Conservation (phyloP, 495 filamentous ascomycete species). For the Penicilliopsis zonata region DNA sequence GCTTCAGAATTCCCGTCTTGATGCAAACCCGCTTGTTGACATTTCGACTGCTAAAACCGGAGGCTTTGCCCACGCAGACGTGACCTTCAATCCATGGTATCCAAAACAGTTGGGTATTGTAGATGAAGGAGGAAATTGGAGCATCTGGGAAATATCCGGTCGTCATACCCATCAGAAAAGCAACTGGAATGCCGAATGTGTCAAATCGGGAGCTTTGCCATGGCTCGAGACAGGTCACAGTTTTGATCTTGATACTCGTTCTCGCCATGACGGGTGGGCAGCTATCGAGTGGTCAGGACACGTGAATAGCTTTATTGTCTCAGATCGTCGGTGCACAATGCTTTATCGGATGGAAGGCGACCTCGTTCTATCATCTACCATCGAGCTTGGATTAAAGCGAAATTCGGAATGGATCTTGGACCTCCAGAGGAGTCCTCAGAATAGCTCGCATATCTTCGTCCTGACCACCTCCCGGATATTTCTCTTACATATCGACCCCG, state of each 20-base stretch:
- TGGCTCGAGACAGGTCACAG: slow-evolving; percentile 12
- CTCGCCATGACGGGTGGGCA: slow-evolving; percentile 38
- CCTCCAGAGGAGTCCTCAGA: slow-evolving; percentile 31
- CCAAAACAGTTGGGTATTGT: slow-evolving; percentile 58
- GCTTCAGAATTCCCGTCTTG: slow-evolving; percentile 38
- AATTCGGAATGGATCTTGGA: slow-evolving; percentile 43
- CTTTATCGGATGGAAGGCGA: slow-evolving; percentile 21
- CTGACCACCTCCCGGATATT: slow-evolving; percentile 38
- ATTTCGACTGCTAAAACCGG: slow-evolving; percentile 42
- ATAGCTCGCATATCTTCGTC: slow-evolving; percentile 40
- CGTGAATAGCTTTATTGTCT: slow-evolving; percentile 32
- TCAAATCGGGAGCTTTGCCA: slow-evolving; percentile 19
- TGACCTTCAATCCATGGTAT: slow-evolving; percentile 69
- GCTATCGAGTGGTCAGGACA: slow-evolving; percentile 36
- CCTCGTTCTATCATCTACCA: slow-evolving; percentile 9
- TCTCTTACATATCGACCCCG: slow-evolving; percentile 21
- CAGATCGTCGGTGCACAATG: slow-evolving; percentile 29
- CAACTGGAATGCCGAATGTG: slow-evolving; percentile 12
- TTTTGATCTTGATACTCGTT: slow-evolving; percentile 5
- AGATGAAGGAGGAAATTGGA: slow-evolving; percentile 64
- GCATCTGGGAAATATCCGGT: slow-evolving; percentile 55
- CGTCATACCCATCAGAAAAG: slow-evolving; percentile 18
- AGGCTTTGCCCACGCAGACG: slow-evolving; percentile 51
- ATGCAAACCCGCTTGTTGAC: slow-evolving; percentile 47
- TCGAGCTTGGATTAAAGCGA: slow-evolving; percentile 24